Percentiles rank a stretch among this genome's conserved stretches.
These are phyloP conservation scores for Coemansia sp. DNA, from an alignment of 192 early-diverging fungal species.

Conservation along the genomic window DNA sequence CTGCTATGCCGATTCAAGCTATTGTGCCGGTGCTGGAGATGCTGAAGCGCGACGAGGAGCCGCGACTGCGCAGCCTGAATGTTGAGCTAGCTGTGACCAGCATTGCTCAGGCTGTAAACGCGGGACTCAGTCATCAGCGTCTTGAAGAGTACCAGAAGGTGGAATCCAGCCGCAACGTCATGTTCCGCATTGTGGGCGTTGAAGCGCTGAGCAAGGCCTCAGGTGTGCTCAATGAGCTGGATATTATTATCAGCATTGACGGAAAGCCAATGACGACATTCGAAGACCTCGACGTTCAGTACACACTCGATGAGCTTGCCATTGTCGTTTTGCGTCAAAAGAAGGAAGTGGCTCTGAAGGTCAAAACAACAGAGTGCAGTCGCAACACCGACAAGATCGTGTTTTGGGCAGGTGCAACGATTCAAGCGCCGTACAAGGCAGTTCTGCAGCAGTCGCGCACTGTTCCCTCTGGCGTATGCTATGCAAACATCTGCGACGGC, in stretches of 20 bases:
- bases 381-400: constrained; percentile 69
- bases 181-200: constrained; percentile 64
- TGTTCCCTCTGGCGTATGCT: constrained; percentile 67
- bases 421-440: constrained; percentile 74
- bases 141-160: constrained; percentile 60
- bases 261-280: constrained; percentile 65
- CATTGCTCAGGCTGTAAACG: constrained; percentile 62
- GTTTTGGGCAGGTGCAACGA: constrained; percentile 81
- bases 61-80: constrained; percentile 60
- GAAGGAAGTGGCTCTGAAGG: constrained; percentile 62
- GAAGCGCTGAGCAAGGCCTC: constrained; percentile 59
- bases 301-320: constrained; percentile 55
- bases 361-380: constrained; percentile 64
- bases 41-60: constrained; percentile 54
- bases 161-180: constrained; percentile 54
- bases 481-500: constrained; percentile 61
- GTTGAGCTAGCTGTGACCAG: constrained; percentile 65
- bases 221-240: constrained; percentile 63
- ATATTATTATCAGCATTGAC: constrained; percentile 70
- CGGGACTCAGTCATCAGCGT: constrained; percentile 64
- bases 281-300: constrained; percentile 61
- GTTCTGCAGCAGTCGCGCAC: constrained; percentile 68
- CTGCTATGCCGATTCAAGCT: constrained; percentile 55
- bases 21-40: constrained; percentile 58
- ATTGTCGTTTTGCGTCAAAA: constrained; percentile 74